Percentiles rank a stretch among this genome's conserved stretches.
phyloP scores from a whole-genome alignment of 2,329 filamentous ascomycete genomes.

The Beauveria sp. region DNA sequence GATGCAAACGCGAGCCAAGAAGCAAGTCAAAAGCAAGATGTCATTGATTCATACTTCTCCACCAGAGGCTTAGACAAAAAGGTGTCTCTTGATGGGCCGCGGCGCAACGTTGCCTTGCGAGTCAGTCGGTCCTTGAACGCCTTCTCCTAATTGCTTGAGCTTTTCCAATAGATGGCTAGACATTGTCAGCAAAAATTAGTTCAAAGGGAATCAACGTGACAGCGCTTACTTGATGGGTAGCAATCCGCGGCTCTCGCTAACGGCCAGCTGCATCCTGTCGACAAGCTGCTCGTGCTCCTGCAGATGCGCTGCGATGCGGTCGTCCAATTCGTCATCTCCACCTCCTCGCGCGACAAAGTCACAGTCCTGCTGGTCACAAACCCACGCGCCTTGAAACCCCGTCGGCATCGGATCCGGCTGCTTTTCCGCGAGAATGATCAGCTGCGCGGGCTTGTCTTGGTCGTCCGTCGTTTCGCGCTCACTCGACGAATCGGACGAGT shows the following conservation, averaged over 20 bases:
- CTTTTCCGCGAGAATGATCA: slow-evolving; percentile 42
- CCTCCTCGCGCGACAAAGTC: slow-evolving; percentile 55
- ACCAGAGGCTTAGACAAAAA: not conserved
- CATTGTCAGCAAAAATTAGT: not conserved
- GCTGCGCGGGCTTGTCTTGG: slow-evolving; percentile 25
- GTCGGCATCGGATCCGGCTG: slow-evolving; percentile 41
- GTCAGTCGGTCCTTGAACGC: not conserved
- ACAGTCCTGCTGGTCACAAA: slow-evolving; percentile 57
- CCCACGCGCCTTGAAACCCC: slow-evolving; percentile 58
- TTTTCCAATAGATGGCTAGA: slow-evolving; percentile 7
- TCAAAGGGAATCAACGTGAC: not conserved
- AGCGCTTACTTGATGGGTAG: slow-evolving; percentile 47
- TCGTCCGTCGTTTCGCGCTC: slow-evolving; percentile 16
- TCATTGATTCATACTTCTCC: not conserved
- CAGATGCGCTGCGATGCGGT: slow-evolving; percentile 53
- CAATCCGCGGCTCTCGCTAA: slow-evolving; percentile 50
- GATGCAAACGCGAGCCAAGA: too few relatives aligned
- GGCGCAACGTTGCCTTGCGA: not conserved
- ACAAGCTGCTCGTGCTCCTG: slow-evolving; percentile 50
- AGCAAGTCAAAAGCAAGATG: not conserved
- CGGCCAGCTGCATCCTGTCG: slow-evolving; percentile 41
- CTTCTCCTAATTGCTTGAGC: slow-evolving; percentile 6
- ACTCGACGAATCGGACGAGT: not conserved
- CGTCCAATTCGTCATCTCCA: slow-evolving; percentile 46
- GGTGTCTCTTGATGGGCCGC: slow-evolving; percentile 1